Base-by-base conservation (phyloP, 179 eudicot genomes). In the Spinacia oleracea region DNA sequence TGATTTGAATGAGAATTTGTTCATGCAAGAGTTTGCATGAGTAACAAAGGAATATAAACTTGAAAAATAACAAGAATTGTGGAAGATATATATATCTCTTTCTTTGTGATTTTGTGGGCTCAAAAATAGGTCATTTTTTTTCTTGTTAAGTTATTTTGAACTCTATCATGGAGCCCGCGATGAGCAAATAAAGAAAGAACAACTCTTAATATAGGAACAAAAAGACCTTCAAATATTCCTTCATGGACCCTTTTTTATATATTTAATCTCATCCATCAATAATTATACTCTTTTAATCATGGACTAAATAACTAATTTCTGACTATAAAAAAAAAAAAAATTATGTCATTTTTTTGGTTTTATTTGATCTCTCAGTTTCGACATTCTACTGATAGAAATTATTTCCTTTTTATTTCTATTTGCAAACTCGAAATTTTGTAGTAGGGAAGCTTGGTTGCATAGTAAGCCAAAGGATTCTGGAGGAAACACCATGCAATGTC, bases 391-490 rank as follows among this genome's bases (percentile, higher is more conserved):
- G 64, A 76, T 76, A 68, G 77, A 83, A 79, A 79, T 70, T 53
- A 53, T 80, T 70, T 83, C 73, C 81, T 67, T 48, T 56, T 68
- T n/a, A n/a, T 72, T 67, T 65, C 45, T 60, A 15, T 63, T 58
- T 29, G 27, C 43, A 69, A 9, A 65, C 42, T 78, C 18, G 21
- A 73, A 40, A 50, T 56, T 83, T 86, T 83, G 83, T 82, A 85
- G 89, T 85, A 92, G 93, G 81, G 98, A 93, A 89, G 88, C 93
- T 79, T 94, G 97, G 97, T 79, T 92, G 97, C 92, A 90, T 85
- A 92, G 92, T 32, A 92, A 89, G 63, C 75, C 79, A 71, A 87
- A 80, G 75, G 94, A 91, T 74, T 81, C 77, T 75, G 84, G 77
- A 75, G 97, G 82, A 78, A 86, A 85, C 81, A 85, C 78, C 79